Evolutionary conservation across 176 grass and related monocot genomes (phyloP), one percentile per base, ranked within the genome.

Genomic region (Pontederia paniculata): DNA sequence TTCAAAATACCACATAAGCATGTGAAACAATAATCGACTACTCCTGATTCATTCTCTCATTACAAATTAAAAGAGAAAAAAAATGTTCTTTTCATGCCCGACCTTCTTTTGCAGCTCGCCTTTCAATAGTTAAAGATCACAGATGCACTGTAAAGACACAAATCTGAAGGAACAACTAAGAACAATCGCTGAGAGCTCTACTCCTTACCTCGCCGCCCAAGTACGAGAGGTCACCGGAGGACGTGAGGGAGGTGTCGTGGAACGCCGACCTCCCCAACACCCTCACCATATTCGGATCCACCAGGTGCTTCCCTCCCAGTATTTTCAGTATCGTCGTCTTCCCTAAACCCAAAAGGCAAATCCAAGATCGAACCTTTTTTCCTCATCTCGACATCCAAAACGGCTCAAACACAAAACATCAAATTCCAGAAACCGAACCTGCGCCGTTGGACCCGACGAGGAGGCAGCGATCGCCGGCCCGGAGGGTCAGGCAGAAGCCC

Each of bases 311-410:
- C 63, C 93, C 91, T 10, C 93, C 93, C 22, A 98, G 65, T 74
- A 91, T 98, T 71, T 98, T 98, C 60, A 98, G 71, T 54, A 98
- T 83, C 66, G 91, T 90, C 73, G 86, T 91, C 72, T 98, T 98
- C 13, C 93, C 93, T 98, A 53, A 44, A 54, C 59, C 19, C 58
- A 65, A 74, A 57, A 63, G 62, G 53, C 28, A 70, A 42, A 21
- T 1, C 17, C 0, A 48, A 51, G 28, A 75, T 41, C 15, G 18
- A n/a, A 23, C 6, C 11, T 19, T 25, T 14, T 9, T 23, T 55
- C 17, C 42, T 22, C 12, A 52, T 41, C 64, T 68, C 64, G 50
- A 45, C 23, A 56, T 43, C 21, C 25, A 0, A 22, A 21, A n/a
- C n/a, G n/a, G n/a, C 53, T 69, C 56, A 13, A 69, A 43, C 23